phyloP scores from a whole-genome alignment of 139 green algal species.

The Picochlorum sp. region DNA sequence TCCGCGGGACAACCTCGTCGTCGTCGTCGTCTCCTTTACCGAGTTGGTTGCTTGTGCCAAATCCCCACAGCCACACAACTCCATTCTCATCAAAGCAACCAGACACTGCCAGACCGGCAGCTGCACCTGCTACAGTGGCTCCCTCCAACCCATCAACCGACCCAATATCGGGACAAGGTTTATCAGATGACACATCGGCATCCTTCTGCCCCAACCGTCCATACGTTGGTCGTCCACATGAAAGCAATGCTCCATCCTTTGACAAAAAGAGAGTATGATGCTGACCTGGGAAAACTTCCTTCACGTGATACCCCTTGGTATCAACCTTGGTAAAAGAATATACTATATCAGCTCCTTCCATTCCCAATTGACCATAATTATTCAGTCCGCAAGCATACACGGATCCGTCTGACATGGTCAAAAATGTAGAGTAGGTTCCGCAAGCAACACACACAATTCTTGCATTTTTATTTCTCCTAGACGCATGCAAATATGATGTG shows the following conservation, averaged over 20 bases:
- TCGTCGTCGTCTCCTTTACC: slow-evolving; percentile 67
- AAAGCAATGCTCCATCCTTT: slow-evolving; percentile 38
- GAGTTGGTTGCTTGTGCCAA: slow-evolving; percentile 64
- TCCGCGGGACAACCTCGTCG: slow-evolving; percentile 43
- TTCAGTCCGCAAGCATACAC: slow-evolving; percentile 77
- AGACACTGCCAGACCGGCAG: slow-evolving; percentile 53
- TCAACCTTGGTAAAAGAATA: slow-evolving; percentile 26
- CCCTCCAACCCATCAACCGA: slow-evolving; percentile 30
- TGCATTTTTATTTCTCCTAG: too few species aligned
- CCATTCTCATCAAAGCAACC: slow-evolving; percentile 35
- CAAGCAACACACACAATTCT: slow-evolving; percentile 27
- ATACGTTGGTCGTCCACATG: slow-evolving; percentile 69
- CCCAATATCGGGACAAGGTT: slow-evolving; percentile 13
- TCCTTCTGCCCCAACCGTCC: slow-evolving; percentile 58
- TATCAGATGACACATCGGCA: slow-evolving; percentile 33
- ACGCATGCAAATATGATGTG: neutral
- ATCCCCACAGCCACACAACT: slow-evolving; percentile 58
- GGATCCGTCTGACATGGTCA: slow-evolving; percentile 33
- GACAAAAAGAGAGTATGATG: slow-evolving; percentile 72
- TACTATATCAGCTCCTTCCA: slow-evolving; percentile 21
- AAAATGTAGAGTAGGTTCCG: slow-evolving; percentile 65
- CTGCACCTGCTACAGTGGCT: slow-evolving; percentile 32
- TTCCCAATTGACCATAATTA: slow-evolving; percentile 78
- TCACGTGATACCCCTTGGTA: slow-evolving; percentile 5
- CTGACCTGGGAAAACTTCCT: slow-evolving; percentile 45